Evolutionary conservation across 2,329 filamentous ascomycete genomes (phyloP), one percentile per base, ranked within the genome.

Genomic region (Karstenula rhodostoma): DNA sequence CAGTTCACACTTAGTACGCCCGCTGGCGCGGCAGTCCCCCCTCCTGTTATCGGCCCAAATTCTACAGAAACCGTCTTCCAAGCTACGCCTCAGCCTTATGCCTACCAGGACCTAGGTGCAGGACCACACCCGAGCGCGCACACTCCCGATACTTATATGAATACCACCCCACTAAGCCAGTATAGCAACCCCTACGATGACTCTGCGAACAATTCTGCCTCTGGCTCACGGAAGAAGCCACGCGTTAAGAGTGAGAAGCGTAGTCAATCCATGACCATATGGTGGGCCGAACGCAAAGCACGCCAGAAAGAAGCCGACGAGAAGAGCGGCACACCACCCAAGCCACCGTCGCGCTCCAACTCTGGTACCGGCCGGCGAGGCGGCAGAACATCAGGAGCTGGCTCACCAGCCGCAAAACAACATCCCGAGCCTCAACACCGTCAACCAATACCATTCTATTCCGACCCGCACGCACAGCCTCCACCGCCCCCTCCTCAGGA

Each of bases 201-300:
- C 25, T 62, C 69, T 9, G 46, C 49, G 3, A 49, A 49, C 15
- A 63, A 68, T 9, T 69, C 73, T 4, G 60, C 61, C 8, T 69
- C 71, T 27, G 67, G 67, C 1, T 71, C 73, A n/a, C 69, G 71
- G 60, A 68, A 71, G 27, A 78, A 77, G 59, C 74, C 73, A 29
- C 73, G 74, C 27, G 78, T 80, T 19, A 80, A 80, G 63, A 79
- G 77, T 37, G 79, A 81, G 61, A 81, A 81, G 65, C 73, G 79
- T 15, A 79, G 77, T 52, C 73, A 79, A 49, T 79, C 75, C 12
- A 81, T 81, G 79, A 80, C 78, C 1, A 75, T 77, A n/a, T 81
- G 79, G 79, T 81, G 79, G 79, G 79, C 79, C 2, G 77, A 79
- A 60, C 73, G 79, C 8, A 81, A 81, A 60, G 77, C 76, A 1